Percentiles rank a stretch among this genome's conserved stretches.
phyloP scores from a whole-genome alignment of 768 basidiomycete genomes.

The Mycena latifolia region DNA sequence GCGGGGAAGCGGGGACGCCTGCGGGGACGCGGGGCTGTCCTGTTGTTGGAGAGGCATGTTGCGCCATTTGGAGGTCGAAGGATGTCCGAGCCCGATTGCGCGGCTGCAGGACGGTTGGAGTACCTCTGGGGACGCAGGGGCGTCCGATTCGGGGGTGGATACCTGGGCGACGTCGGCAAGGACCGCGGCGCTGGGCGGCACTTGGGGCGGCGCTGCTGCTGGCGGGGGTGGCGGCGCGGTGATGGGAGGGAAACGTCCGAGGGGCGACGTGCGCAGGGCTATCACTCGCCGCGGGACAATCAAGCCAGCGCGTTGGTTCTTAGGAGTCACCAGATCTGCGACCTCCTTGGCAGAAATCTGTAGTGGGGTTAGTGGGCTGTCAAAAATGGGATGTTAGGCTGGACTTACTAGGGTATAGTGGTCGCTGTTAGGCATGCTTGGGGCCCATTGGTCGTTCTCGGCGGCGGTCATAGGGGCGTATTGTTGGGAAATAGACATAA shows the following conservation, averaged over 20 bases:
- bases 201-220: neutral
- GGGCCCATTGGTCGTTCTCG: neutral
- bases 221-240: neutral
- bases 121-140: neutral
- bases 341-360: neutral
- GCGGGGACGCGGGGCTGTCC: slow-evolving; percentile 2
- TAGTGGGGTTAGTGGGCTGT: neutral
- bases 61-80: slow-evolving; percentile 9
- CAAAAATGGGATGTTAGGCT: neutral
- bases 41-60: neutral
- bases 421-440: neutral
- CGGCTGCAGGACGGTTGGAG: slow-evolving; percentile 5
- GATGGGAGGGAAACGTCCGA: neutral
- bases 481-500: neutral
- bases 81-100: slow-evolving; percentile 25
- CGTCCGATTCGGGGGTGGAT: neutral
- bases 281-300: neutral
- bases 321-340: neutral
- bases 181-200: neutral
- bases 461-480: neutral
- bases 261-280: neutral
- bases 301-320: neutral
- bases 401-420: neutral
- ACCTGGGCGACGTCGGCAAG: neutral
- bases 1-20: neutral